A percentile compares a stretch with the other conserved stretches of the same genome.
These are phyloP conservation scores for Candida fluviatilis DNA, from an alignment of 805 yeast genomes.

Conservation along the genomic window DNA sequence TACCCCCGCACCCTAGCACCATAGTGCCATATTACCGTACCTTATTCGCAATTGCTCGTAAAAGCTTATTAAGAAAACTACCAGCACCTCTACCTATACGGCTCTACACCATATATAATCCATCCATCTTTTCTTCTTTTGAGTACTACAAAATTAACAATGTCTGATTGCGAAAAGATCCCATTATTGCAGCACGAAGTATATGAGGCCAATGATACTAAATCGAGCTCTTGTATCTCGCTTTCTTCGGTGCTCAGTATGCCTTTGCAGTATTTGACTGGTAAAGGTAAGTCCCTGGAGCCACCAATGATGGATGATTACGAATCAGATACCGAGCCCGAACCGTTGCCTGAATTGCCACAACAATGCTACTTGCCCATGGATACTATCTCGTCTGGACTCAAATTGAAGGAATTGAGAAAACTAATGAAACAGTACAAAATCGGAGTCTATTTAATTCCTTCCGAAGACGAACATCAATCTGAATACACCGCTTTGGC, in stretches of 20 bases:
- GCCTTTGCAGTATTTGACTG: neutral
- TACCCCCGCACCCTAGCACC: too few species aligned
- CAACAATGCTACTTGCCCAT: constrained; percentile 7
- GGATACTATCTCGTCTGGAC: neutral
- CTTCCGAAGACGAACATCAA: constrained; percentile 92
- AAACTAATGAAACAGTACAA: constrained; percentile 56
- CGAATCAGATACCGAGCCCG: constrained; percentile 14
- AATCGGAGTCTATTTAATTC: constrained; percentile 70
- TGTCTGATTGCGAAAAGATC: neutral
- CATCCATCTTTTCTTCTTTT: too few species aligned
- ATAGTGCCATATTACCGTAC: too few species aligned
- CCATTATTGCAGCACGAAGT: neutral
- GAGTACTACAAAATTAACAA: too few species aligned
- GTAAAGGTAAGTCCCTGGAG: neutral
- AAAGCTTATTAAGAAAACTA: too few species aligned
- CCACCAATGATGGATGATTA: constrained; percentile 1
- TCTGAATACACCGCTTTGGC: constrained; percentile 81
- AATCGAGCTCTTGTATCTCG: neutral
- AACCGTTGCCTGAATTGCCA: constrained; percentile 25
- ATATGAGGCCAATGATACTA: neutral
- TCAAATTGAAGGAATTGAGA: constrained; percentile 58
- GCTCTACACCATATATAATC: too few species aligned
- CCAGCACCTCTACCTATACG: neutral
- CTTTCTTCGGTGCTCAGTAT: neutral
- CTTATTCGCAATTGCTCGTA: too few species aligned